Conservation (phyloP, 257 asterid species). For the Striga asiatica region DNA sequence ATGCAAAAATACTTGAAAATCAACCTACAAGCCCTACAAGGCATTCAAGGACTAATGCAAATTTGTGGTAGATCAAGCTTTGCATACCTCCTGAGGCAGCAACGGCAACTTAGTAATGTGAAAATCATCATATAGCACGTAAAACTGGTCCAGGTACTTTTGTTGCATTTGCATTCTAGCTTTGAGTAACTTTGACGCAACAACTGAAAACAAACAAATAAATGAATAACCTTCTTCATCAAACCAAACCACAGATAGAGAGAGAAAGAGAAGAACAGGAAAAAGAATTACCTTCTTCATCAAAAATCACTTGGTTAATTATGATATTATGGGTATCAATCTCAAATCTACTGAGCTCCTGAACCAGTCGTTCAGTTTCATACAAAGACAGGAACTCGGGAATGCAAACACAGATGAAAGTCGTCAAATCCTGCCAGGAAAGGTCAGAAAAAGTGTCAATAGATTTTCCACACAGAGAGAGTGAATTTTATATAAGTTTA, state of each 20-base stretch:
- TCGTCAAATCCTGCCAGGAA: slow-evolving; percentile 77
- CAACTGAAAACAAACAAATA: slow-evolving; percentile 33
- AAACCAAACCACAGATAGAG: background rate
- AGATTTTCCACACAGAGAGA: background rate
- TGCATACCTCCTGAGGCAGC: slow-evolving; percentile 81
- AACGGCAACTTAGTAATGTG: slow-evolving; percentile 84
- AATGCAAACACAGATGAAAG: slow-evolving; percentile 90
- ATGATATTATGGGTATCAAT: slow-evolving; percentile 92
- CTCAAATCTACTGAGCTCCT: slow-evolving; percentile 92
- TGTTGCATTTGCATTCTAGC: slow-evolving; percentile 95
- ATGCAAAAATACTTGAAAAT: too few relatives aligned
- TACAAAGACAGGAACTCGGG: slow-evolving; percentile 93
- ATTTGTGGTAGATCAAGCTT: background rate
- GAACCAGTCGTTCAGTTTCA: slow-evolving; percentile 95
- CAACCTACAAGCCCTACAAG: too few relatives aligned
- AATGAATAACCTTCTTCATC: too few relatives aligned
- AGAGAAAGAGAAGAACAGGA: background rate
- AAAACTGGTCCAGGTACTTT: slow-evolving; percentile 89
- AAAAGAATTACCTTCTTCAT: slow-evolving; percentile 71
- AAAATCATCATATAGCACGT: slow-evolving; percentile 82
- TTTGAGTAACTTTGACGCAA: slow-evolving; percentile 75
- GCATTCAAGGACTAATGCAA: too few relatives aligned
- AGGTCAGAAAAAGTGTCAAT: slow-evolving; percentile 14
- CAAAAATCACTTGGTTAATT: slow-evolving; percentile 89
- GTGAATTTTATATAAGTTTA: too few relatives aligned